Percentiles rank a stretch among this genome's conserved stretches.
Conservation (phyloP, 83 land plant genomes). For the Picea abies region DNA sequence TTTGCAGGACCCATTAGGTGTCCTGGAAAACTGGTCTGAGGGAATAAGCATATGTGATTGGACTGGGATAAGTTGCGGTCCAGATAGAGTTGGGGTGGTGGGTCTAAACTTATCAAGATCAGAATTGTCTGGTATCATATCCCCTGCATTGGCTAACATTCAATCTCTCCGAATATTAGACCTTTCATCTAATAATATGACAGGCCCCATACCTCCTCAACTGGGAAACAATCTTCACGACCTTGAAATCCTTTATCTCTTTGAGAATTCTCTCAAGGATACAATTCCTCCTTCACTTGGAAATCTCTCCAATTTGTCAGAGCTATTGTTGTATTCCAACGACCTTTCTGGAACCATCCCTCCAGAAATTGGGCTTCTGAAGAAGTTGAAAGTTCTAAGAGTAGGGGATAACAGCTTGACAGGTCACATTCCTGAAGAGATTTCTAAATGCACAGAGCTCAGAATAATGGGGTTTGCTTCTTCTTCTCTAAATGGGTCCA, state of each 20-base stretch:
- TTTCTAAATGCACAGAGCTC: conserved; percentile 38
- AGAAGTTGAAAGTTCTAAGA: conserved; percentile 41
- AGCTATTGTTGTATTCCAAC: conserved; percentile 50
- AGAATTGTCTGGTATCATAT: conserved; percentile 44
- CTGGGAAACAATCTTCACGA: conserved; percentile 40
- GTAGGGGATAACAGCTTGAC: conserved; percentile 50
- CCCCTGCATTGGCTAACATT: conserved; percentile 35
- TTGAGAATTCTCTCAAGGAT: conserved; percentile 43
- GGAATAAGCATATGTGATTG: conserved; percentile 42
- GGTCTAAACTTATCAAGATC: conserved; percentile 42
- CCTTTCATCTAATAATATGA: conserved; percentile 43
- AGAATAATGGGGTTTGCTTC: conserved; percentile 40
- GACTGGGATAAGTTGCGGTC: conserved; percentile 53
- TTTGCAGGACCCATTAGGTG: conserved; percentile 39
- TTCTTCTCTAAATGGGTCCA: conserved; percentile 46
- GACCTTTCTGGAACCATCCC: conserved; percentile 58
- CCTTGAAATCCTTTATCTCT: conserved; percentile 46
- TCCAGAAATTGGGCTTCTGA: conserved; percentile 47
- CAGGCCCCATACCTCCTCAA: conserved; percentile 53
- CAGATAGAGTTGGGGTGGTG: conserved; percentile 13
- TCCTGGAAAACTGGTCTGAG: conserved; percentile 46
- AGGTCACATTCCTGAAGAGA: conserved; percentile 37
- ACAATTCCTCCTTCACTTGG: conserved; percentile 51
- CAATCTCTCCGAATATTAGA: conserved; percentile 43
- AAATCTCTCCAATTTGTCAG: conserved; percentile 35